Base-by-base conservation (phyloP, 1,284 basidiomycete species). In the Apiotrichum gamsii region DNA sequence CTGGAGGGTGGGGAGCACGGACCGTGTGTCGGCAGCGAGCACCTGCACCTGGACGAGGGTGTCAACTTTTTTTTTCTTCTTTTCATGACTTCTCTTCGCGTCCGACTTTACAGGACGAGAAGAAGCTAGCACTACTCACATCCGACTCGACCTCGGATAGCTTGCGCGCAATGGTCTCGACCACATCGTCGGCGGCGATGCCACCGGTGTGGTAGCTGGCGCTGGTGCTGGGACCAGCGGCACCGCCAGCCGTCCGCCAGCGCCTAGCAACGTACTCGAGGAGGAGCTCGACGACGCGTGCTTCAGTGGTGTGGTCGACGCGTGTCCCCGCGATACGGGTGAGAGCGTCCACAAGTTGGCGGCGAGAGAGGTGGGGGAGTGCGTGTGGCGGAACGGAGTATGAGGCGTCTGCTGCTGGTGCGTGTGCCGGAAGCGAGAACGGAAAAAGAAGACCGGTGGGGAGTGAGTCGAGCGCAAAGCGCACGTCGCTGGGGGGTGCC, bases 61-160 rank as follows among this genome's bases (percentile, higher is more conserved):
- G n/a, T n/a, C n/a, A n/a, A n/a, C n/a, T n/a, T n/a, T n/a, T n/a
- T n/a, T n/a, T n/a, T n/a, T n/a, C n/a, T n/a, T n/a, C n/a, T n/a
- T n/a, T n/a, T n/a, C n/a, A n/a, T n/a, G n/a, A n/a, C n/a, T n/a
- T n/a, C n/a, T n/a, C n/a, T n/a, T n/a, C n/a, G n/a, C n/a, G n/a
- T n/a, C n/a, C n/a, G n/a, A n/a, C n/a, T n/a, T n/a, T n/a, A n/a
- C n/a, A n/a, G n/a, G n/a, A n/a, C n/a, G n/a, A n/a, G n/a, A n/a
- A n/a, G n/a, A n/a, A n/a, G n/a, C n/a, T n/a, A n/a, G n/a, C n/a
- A n/a, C n/a, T n/a, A n/a, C n/a, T n/a, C 45, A 69, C 65, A 47
- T 69, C 64, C 28, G 61, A 57, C 31, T 61, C 64, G 8, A 64
- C 47, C 80, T 69, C 64, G 1, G 57, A 55, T 5, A 67, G 44